Conservation (phyloP, 192 early-diverging fungal genomes). For the Rhizophagus sp. region DNA sequence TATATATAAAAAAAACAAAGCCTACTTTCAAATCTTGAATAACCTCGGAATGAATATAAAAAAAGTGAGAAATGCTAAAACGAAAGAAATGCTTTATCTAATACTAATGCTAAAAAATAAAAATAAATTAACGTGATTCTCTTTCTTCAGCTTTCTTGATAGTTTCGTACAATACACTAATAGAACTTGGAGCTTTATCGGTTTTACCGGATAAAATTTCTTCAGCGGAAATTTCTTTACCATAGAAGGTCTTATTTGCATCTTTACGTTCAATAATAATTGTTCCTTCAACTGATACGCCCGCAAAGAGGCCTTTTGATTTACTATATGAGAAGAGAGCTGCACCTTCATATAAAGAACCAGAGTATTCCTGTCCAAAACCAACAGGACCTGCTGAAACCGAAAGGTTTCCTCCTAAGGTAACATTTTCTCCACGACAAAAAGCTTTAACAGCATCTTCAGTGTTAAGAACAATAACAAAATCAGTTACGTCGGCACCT, state of each 20-base stretch:
- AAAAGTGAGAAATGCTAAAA: no score
- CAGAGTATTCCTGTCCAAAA: constrained; percentile 64
- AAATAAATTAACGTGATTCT: no score
- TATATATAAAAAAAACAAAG: no score
- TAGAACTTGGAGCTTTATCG: not conserved
- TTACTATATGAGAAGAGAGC: constrained; percentile 80
- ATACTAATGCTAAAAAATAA: no score
- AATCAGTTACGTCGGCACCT: constrained; percentile 90
- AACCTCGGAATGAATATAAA: no score
- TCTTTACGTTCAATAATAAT: constrained; percentile 81
- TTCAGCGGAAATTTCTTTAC: constrained; percentile 66
- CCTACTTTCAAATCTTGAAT: no score
- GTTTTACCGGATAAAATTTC: constrained; percentile 62
- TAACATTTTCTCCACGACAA: constrained; percentile 82
- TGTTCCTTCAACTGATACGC: constrained; percentile 82
- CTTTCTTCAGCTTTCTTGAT: constrained; percentile 17
- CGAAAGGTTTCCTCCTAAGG: constrained; percentile 83
- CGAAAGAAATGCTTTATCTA: no score
- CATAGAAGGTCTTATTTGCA: constrained; percentile 81
- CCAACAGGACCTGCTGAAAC: constrained; percentile 74
- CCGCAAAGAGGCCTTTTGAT: constrained; percentile 77
- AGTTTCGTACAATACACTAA: not conserved
- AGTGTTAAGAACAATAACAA: constrained; percentile 90
- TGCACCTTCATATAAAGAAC: constrained; percentile 56
- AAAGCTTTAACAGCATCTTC: constrained; percentile 88